Percentiles rank a stretch among this genome's conserved stretches.
phyloP scores from a whole-genome alignment of 164 flowering plant species.

The Liquidambar formosana region DNA sequence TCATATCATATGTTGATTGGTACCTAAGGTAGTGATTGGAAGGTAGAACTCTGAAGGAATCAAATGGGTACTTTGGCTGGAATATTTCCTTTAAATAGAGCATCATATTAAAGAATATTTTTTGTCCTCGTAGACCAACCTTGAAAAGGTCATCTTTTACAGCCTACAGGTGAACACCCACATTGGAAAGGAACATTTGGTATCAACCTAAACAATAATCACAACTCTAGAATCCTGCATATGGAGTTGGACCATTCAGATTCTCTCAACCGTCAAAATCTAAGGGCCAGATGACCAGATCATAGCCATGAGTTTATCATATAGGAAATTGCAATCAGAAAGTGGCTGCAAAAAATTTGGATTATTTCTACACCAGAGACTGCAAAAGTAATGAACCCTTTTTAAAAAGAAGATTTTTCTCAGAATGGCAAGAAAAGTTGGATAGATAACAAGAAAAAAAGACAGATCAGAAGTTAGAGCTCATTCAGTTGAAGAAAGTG shows the following conservation, averaged over 20 bases:
- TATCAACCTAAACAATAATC: not conserved
- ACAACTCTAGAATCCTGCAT: not conserved
- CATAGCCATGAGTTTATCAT: not conserved
- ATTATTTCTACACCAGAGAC: not conserved
- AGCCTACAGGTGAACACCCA: not conserved
- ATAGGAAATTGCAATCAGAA: not conserved
- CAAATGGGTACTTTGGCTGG: not conserved
- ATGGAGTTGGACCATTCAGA: not conserved
- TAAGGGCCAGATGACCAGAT: slow-evolving; percentile 1
- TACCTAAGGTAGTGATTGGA: too few species aligned
- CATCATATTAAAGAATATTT: not conserved
- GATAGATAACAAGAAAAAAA: too few species aligned
- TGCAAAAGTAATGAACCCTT: not conserved
- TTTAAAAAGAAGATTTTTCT: not conserved
- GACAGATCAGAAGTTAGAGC: not conserved
- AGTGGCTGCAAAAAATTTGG: not conserved
- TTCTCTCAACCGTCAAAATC: not conserved
- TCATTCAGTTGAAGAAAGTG: not conserved
- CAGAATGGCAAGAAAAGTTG: not conserved
- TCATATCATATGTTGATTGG: too few species aligned
- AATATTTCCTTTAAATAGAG: not conserved
- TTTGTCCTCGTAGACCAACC: not conserved
- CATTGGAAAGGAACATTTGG: slow-evolving; percentile 6
- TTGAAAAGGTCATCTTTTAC: slow-evolving; percentile 3
- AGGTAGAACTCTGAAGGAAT: too few species aligned